A percentile compares a stretch with the other conserved stretches of the same genome.
These are phyloP conservation scores for Cymbopogon citratus DNA, from an alignment of 176 grass and related monocot genomes.

Conservation along the genomic window DNA sequence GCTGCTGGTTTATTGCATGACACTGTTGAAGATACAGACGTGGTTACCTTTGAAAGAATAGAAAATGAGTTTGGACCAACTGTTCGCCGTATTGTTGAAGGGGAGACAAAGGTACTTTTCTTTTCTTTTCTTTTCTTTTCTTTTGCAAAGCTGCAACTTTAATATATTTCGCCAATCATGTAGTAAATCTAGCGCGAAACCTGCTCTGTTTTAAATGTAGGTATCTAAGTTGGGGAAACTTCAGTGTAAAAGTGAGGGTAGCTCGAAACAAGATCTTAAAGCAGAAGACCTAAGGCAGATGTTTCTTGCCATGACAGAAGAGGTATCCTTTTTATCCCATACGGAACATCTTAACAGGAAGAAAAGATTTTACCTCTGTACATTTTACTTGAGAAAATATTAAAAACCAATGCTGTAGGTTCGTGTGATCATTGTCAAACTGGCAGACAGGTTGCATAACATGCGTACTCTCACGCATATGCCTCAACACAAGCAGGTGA, in stretches of 20 bases:
- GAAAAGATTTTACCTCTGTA: conserved; percentile 17
- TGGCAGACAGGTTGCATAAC: conserved; percentile 95
- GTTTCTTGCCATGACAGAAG: conserved; percentile 99
- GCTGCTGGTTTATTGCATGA: conserved; percentile 98
- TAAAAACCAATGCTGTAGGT: conserved; percentile 46
- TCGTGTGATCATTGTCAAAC: conserved; percentile 97
- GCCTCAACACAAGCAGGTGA: conserved; percentile 94
- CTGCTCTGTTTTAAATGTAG: conserved; percentile 32
- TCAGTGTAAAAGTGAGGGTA: conserved; percentile 64
- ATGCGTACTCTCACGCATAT: conserved; percentile 99
- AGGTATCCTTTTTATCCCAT: conserved; percentile 44
- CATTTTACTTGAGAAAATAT: not conserved
- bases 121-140: too few species aligned
- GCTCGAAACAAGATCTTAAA: conserved; percentile 92
- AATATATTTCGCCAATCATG: not conserved
- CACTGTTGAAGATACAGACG: conserved; percentile 96
- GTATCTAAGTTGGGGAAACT: conserved; percentile 99
- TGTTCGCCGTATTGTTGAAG: conserved; percentile 92
- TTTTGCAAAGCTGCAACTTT: conserved; percentile 18
- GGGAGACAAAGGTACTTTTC: conserved; percentile 84
- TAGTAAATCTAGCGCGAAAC: not conserved
- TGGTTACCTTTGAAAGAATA: conserved; percentile 95
- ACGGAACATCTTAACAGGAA: not conserved
- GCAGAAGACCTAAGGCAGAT: conserved; percentile 96
- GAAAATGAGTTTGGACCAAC: conserved; percentile 84